Evolutionary conservation across 495 filamentous ascomycete genomes (phyloP).

Genomic region (Penicillium atrosanguineum): DNA sequence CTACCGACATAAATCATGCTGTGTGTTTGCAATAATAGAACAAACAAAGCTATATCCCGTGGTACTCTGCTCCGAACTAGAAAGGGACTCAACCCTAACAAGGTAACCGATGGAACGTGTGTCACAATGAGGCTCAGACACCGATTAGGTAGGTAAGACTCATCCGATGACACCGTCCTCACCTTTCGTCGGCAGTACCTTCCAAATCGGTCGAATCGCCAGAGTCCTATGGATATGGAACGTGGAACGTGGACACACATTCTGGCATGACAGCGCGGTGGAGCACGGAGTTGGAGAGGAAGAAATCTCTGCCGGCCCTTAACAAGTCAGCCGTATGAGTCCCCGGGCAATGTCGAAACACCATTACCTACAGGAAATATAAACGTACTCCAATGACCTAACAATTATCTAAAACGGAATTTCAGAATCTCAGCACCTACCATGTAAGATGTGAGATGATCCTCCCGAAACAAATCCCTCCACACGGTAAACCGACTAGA

Average conservation of each 20-base stretch:
- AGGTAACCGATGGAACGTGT: no score
- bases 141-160: neutral
- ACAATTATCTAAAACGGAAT: neutral
- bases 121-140: no score
- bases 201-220: neutral
- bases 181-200: neutral
- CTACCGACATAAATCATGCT: neutral
- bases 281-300: neutral
- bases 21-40: neutral
- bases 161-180: neutral
- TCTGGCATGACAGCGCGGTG: neutral
- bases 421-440: neutral
- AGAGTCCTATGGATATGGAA: neutral
- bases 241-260: neutral
- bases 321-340: neutral
- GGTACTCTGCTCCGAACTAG: neutral
- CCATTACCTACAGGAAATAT: neutral
- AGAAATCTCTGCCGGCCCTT: neutral
- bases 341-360: neutral
- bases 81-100: no score
- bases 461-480: neutral
- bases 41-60: neutral
- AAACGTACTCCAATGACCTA: neutral
- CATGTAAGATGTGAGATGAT: neutral
- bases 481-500: slow-evolving; percentile 5